These are phyloP conservation scores for Puccinia coronata DNA, from an alignment of 1,284 basidiomycete genomes.

Conservation along the genomic window DNA sequence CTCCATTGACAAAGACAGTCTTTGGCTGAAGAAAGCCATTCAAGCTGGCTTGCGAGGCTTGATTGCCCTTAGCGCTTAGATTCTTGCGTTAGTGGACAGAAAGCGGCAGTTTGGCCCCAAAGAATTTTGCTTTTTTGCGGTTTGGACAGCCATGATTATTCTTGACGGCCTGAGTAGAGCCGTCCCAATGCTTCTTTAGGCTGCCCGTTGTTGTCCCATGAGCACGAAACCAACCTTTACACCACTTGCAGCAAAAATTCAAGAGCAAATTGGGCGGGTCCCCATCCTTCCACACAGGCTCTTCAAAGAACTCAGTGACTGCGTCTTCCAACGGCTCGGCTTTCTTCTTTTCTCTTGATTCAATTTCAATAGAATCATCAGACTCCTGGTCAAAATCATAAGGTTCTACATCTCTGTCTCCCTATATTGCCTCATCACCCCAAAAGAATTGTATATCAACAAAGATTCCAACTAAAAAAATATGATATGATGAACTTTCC, in stretches of 20 bases:
- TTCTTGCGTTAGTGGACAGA: background rate
- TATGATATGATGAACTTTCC: too few relatives aligned
- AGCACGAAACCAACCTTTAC: background rate
- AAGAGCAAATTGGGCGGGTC: background rate
- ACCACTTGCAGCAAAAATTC: background rate
- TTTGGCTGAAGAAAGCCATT: background rate
- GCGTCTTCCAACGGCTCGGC: background rate
- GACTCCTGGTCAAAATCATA: background rate
- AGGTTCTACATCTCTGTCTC: background rate
- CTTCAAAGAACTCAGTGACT: background rate
- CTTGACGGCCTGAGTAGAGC: constrained; percentile 3
- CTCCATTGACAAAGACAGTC: background rate
- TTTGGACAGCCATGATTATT: constrained; percentile 2
- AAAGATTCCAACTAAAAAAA: too few relatives aligned
- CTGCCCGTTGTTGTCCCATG: background rate
- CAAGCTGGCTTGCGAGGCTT: background rate
- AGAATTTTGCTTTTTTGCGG: background rate
- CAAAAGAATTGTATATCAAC: too few relatives aligned
- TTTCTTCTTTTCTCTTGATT: background rate
- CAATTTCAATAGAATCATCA: background rate
- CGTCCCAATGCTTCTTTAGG: background rate
- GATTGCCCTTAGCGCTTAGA: background rate
- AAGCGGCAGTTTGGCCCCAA: background rate
- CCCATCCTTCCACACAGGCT: background rate
- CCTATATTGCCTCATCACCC: too few relatives aligned